phyloP scores from a whole-genome alignment of 1,284 basidiomycete species.

The Sporisorium sorghi region DNA sequence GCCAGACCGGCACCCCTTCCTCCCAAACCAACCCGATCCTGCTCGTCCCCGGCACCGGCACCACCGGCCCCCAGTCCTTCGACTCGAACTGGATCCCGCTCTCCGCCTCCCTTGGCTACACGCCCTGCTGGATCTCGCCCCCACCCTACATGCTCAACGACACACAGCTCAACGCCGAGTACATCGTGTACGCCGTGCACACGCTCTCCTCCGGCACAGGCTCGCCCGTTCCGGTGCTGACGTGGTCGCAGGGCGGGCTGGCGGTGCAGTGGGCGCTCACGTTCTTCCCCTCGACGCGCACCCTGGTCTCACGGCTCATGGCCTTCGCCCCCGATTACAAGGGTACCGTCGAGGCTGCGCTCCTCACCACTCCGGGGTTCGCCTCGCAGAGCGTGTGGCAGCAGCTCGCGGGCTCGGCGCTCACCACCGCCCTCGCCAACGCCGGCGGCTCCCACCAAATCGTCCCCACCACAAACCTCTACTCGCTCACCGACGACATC shows the following conservation, averaged over 20 bases:
- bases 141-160: constrained; percentile 49
- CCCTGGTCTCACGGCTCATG: constrained; percentile 27
- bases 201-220: constrained; percentile 20
- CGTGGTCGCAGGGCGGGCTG: constrained; percentile 44
- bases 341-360: constrained; percentile 22
- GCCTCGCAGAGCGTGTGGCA: constrained; percentile 32
- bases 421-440: constrained; percentile 28
- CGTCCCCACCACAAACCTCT: constrained; percentile 48
- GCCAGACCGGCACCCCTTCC: constrained; percentile 25
- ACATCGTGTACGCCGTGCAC: constrained; percentile 43
- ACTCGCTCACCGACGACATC: constrained; percentile 34
- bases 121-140: constrained; percentile 41
- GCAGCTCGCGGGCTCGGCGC: constrained; percentile 24
- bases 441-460: constrained; percentile 39
- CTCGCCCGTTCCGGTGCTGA: constrained; percentile 31
- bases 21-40: constrained; percentile 39
- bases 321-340: constrained; percentile 47
- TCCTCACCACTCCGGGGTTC: constrained; percentile 5
- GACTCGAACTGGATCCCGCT: constrained; percentile 49
- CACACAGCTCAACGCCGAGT: constrained; percentile 40
- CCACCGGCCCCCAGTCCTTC: constrained; percentile 21
- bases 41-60: constrained; percentile 45
- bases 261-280: constrained; percentile 31
- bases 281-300: constrained; percentile 40
- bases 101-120: constrained; percentile 23